Conservation (phyloP, 2,329 filamentous ascomycete species). For the Exophiala spinifera region DNA sequence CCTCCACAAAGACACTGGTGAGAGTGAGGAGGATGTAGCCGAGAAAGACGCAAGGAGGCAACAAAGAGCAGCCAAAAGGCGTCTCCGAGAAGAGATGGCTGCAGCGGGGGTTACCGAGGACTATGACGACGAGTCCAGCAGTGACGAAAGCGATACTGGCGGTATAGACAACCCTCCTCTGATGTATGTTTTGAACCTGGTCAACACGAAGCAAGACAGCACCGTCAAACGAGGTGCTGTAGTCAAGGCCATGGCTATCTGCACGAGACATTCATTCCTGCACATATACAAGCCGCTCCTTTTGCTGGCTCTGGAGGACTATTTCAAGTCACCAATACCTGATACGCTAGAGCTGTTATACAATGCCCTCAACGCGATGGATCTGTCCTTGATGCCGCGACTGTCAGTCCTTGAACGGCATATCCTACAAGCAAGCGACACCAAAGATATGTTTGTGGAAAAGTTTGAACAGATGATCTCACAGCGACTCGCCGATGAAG, state of each 20-base stretch:
- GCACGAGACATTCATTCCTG: constrained; percentile 92
- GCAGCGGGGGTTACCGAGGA: constrained; percentile 32
- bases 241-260: constrained; percentile 98
- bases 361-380: constrained; percentile 93
- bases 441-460: constrained; percentile 93
- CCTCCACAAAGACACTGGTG: constrained; percentile 87
- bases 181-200: constrained; percentile 94
- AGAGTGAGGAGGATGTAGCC: constrained; percentile 71
- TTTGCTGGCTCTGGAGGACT: constrained; percentile 87
- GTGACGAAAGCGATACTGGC: constrained; percentile 61
- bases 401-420: constrained; percentile 79
- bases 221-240: constrained; percentile 68
- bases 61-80: constrained; percentile 35
- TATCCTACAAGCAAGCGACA: constrained; percentile 84
- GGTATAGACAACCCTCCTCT: constrained; percentile 80
- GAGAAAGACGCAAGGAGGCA: constrained; percentile 44
- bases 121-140: constrained; percentile 41
- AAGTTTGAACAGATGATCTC: constrained; percentile 96
- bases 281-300: constrained; percentile 99
- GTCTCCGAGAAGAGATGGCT: constrained; percentile 34
- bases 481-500: constrained; percentile 69
- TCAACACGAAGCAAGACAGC: constrained; percentile 94
- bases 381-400: constrained; percentile 86
- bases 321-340: constrained; percentile 85
- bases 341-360: constrained; percentile 88